A percentile compares a stretch with the other conserved stretches of the same genome.
Conservation (phyloP, 164 flowering plant species). For the Macadamia tetraphylla region DNA sequence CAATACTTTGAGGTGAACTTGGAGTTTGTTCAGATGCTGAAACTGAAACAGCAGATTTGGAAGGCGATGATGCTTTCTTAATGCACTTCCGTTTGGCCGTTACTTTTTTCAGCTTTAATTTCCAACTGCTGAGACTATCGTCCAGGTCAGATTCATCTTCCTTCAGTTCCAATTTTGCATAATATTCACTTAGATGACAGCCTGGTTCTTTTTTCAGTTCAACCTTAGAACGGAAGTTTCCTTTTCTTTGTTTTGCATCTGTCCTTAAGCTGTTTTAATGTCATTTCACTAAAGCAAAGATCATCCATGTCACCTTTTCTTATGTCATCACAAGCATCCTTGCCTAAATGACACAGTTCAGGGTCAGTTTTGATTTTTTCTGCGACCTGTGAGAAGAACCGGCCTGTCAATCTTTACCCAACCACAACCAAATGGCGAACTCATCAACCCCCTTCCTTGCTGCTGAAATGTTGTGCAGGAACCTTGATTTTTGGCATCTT, state of each 20-base stretch:
- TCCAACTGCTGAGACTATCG: conserved; percentile 45
- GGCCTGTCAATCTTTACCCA: conserved; percentile 15
- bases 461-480: conserved; percentile 4
- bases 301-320: conserved; percentile 28
- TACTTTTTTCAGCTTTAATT: conserved; percentile 28
- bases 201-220: conserved; percentile 1
- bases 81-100: conserved; percentile 24
- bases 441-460: conserved; percentile 10
- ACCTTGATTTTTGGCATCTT: conserved; percentile 14
- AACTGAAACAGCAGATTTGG: conserved; percentile 3
- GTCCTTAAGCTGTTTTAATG: conserved; percentile 48
- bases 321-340: conserved; percentile 9
- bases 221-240: conserved; percentile 29
- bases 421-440: conserved; percentile 7
- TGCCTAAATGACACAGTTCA: not conserved
- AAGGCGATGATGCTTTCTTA: conserved; percentile 13
- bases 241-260: conserved; percentile 44
- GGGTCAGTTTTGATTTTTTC: conserved; percentile 14
- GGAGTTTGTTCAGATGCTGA: conserved; percentile 7
- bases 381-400: conserved; percentile 6
- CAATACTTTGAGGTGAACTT: conserved; percentile 2
- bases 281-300: conserved; percentile 23
- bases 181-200: conserved; percentile 13
- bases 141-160: conserved; percentile 39
- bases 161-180: conserved; percentile 7